Percentiles rank a stretch among this genome's conserved stretches.
Conservation (phyloP, 2,329 filamentous ascomycete genomes). For the Colletotrichum lupini region DNA sequence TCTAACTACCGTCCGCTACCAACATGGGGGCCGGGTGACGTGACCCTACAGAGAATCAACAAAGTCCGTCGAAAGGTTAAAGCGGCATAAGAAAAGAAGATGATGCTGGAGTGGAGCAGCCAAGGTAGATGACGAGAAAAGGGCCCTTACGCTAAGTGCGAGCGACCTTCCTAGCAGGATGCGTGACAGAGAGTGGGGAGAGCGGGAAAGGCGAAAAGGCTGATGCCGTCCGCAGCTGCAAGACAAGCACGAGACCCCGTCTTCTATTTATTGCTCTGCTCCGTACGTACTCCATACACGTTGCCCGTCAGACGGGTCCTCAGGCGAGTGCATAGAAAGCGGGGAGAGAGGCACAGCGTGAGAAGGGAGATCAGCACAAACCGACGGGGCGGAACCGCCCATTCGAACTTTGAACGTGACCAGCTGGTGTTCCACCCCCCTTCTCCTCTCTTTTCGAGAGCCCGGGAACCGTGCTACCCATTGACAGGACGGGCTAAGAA, state of each 20-base stretch:
- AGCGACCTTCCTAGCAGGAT: neutral
- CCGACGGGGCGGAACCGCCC: constrained; percentile 30
- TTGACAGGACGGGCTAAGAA: constrained; percentile 9
- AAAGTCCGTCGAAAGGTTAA: neutral
- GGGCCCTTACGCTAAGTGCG: neutral
- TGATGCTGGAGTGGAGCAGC: neutral
- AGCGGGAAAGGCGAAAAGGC: constrained; percentile 12
- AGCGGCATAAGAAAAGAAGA: neutral
- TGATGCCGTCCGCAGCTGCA: constrained; percentile 6
- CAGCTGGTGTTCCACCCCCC: constrained; percentile 22
- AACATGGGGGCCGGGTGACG: neutral
- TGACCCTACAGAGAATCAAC: neutral
- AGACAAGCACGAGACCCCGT: constrained; percentile 18
- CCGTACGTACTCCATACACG: neutral
- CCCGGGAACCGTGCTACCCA: constrained; percentile 9
- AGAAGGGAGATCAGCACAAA: constrained; percentile 26
- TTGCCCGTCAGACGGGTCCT: neutral
- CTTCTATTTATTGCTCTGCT: constrained; percentile 20
- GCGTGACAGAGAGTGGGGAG: constrained; percentile 13
- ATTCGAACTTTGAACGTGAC: constrained; percentile 13
- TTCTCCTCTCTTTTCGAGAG: constrained; percentile 3
- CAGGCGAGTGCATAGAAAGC: constrained; percentile 1
- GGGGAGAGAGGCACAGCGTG: constrained; percentile 10
- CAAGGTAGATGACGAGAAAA: neutral
- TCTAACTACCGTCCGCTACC: neutral